Base-by-base conservation (phyloP, 345 rosid genomes). In the Acer campestre region DNA sequence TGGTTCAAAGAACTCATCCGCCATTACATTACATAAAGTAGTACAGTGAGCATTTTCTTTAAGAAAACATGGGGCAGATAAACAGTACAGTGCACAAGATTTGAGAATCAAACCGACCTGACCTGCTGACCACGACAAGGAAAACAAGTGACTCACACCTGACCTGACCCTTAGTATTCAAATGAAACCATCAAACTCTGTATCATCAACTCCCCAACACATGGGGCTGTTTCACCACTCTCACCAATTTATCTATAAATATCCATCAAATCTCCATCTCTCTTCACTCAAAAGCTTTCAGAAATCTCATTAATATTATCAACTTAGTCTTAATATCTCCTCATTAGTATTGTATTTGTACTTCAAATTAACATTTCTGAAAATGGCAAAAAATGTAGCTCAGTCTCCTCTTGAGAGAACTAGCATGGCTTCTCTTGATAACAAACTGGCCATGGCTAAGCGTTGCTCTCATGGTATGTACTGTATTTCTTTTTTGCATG, bases 361-460 rank as follows among this genome's bases (percentile, higher is more conserved):
- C 1, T 22, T n/a, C 56, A 22, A 51, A n/a, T 25, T 42, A 14
- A 8, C 44, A 23, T 23, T 78, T 53, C 12, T 40, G 11, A 13
- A 38, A 76, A 89, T 90, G 92, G 88, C 88, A 10, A 84, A 85
- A 62, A 80, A 80, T 82, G 82, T 81, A 6, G 83, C 84, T 79
- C 86, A 84, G 53, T 84, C 89, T 64, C 79, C 87, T 63, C 83
- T 86, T 7, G 86, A 89, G 76, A 80, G 82, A 25, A 64, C 80
- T 59, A 84, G 76, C 80, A 61, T 88, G 82, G 85, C 87, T 78
- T 85, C 88, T 5, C 87, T 80, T 18, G 93, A 89, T 82, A 89
- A 91, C 51, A 87, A 79, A 80, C 86, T 88, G 64, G 90, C 89
- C 81, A 75, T 89, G 90, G 93, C 92, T 10, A 89, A 88, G 70